Conservation (phyloP, 2,329 filamentous ascomycete genomes). For the Ophiosphaerella herpotricha region DNA sequence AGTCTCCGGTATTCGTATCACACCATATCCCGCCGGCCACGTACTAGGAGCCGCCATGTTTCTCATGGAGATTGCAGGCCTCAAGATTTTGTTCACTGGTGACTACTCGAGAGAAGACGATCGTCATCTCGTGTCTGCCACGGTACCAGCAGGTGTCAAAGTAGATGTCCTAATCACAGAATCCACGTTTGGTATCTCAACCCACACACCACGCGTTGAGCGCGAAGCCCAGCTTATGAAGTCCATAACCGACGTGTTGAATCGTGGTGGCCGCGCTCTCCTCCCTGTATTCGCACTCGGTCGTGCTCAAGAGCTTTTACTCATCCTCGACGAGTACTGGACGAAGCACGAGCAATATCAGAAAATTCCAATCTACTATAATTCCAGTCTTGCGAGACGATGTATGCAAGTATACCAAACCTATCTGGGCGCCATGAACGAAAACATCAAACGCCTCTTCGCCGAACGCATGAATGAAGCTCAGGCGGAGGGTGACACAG, state of each 20-base stretch:
- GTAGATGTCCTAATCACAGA: conserved; percentile 97
- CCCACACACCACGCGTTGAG: conserved; percentile 87
- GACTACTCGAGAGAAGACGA: conserved; percentile 97
- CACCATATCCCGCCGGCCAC: conserved; percentile 94
- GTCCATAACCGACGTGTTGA: conserved; percentile 86
- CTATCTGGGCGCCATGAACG: conserved; percentile 98
- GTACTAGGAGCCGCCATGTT: conserved; percentile 99
- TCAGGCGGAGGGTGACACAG: conserved; percentile 75
- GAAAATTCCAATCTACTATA: conserved; percentile 94
- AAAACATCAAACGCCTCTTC: conserved; percentile 97
- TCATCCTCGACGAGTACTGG: conserved; percentile 98
- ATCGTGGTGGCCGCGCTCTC: conserved; percentile 86
- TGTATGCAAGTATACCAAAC: conserved; percentile 99
- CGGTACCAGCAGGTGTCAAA: conserved; percentile 85
- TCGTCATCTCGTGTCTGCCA: conserved; percentile 90
- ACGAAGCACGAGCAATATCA: conserved; percentile 84
- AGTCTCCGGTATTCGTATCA: conserved; percentile 94
- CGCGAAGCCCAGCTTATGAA: conserved; percentile 95
- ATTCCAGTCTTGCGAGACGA: conserved; percentile 89
- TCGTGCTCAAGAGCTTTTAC: conserved; percentile 86
- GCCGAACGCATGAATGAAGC: conserved; percentile 89
- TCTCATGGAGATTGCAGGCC: conserved; percentile 91
- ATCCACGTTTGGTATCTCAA: conserved; percentile 94
- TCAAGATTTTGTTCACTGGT: conserved; percentile 96
- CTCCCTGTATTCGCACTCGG: conserved; percentile 96